Percentiles rank a stretch among this genome's conserved stretches.
phyloP scores from a whole-genome alignment of 345 rosid genomes.

The Cardamine occulta region DNA sequence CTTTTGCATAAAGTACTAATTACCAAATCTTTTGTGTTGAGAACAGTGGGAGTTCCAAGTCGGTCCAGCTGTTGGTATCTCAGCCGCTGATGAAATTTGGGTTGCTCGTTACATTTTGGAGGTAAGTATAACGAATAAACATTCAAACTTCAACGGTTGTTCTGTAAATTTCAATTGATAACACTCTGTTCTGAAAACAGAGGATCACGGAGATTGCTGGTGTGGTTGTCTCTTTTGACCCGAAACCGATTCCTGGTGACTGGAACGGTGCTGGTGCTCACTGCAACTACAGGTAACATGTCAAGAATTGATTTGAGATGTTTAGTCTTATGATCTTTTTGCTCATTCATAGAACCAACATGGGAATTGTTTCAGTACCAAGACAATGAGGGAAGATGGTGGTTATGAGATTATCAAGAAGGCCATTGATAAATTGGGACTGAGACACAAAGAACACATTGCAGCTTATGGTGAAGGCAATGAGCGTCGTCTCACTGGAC shows the following conservation, averaged over 20 bases:
- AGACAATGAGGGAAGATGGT: slow-evolving; percentile 77
- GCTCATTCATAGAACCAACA: background rate
- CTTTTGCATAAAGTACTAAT: background rate
- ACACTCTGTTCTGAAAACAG: slow-evolving; percentile 47
- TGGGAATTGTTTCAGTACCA: slow-evolving; percentile 55
- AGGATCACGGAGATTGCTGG: slow-evolving; percentile 96
- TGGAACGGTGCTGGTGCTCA: slow-evolving; percentile 99
- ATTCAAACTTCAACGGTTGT: background rate
- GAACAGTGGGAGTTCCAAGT: slow-evolving; percentile 94
- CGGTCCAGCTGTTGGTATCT: slow-evolving; percentile 87
- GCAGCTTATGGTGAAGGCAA: slow-evolving; percentile 96
- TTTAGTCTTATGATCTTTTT: background rate
- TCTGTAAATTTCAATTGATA: background rate
- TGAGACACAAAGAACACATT: slow-evolving; percentile 85
- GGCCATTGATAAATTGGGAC: slow-evolving; percentile 81
- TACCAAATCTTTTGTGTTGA: slow-evolving; percentile 5
- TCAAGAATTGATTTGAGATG: background rate
- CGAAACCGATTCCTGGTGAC: slow-evolving; percentile 91
- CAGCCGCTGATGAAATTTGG: slow-evolving; percentile 87
- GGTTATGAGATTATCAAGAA: slow-evolving; percentile 76
- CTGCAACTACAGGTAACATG: slow-evolving; percentile 76
- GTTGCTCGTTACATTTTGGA: slow-evolving; percentile 92
- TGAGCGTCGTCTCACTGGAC: slow-evolving; percentile 85
- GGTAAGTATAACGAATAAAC: slow-evolving; percentile 44
- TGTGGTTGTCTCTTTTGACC: slow-evolving; percentile 81